Base-by-base conservation (phyloP, 2,329 filamentous ascomycete genomes). In the Plenodomus tracheiphilus region DNA sequence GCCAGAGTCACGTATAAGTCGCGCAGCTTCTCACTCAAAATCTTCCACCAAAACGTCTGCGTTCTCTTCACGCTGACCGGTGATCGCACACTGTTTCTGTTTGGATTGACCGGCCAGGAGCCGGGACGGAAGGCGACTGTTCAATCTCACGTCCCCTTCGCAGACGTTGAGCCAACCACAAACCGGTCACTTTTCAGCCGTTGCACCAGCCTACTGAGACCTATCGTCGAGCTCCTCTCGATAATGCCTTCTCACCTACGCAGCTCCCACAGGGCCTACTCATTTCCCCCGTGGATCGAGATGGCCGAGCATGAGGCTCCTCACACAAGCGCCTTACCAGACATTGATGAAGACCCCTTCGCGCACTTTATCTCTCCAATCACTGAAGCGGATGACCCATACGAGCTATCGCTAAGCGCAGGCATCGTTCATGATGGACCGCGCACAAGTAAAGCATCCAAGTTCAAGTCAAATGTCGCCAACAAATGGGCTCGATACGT, bases 301-400 rank as follows among this genome's bases (percentile, higher is more conserved):
- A 61, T 44, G 40, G 48, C 64, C 41, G 62, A 65, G 30, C 56
- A 61, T 41, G 58, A 53, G 39, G 21, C 59, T 6, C 25, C 47
- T 2, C 44, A 58, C 8, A 45, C 56, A 8, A 25, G 41, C 11
- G 51, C 62, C 10, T 69, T 74, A 2, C 70, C 68, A 13, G 69
- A 74, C 47, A 75, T 75, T 47, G 73, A 75, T 48, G 72, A 75
- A 36, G 70, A 75, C 36, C 73, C 73, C 6, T 75, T 75, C 49
- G 67, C 72, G 25, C 73, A 75, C 62, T 75, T 75, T 64, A 63
- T 75, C 17, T 70, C 68, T 7, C 73, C 73, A 2, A 61, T 75
- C 43, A 58, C 57, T n/a, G 73, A 75, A 35, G 73, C 74, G 17
- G 73, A 74, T 32, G 70, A 74, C 40, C 70, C 72, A 7, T 71